phyloP scores from a whole-genome alignment of 2,329 filamentous ascomycete species.

The Xylariaceae sp. region DNA sequence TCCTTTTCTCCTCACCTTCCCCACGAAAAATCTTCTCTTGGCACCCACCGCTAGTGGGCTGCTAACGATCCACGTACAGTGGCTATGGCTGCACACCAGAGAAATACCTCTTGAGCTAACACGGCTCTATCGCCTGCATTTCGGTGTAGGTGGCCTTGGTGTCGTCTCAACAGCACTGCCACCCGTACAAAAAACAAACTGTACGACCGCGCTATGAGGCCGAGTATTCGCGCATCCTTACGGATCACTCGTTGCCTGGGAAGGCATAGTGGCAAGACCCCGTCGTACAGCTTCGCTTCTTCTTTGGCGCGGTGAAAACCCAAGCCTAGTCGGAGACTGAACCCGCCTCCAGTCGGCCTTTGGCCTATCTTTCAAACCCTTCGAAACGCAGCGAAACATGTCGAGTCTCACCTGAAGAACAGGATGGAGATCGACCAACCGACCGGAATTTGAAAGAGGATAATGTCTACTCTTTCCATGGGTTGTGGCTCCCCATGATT shows the following conservation, averaged over 20 bases:
- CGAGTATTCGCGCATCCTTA: not conserved
- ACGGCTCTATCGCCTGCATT: not conserved
- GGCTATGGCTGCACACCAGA: not conserved
- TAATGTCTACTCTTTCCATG: too few relatives aligned
- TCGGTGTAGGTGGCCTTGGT: not conserved
- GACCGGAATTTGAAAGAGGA: too few relatives aligned
- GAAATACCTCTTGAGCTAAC: not conserved
- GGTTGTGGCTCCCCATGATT: too few relatives aligned
- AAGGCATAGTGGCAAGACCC: not conserved
- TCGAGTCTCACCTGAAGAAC: not conserved
- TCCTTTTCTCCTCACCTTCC: not conserved
- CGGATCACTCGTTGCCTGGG: not conserved
- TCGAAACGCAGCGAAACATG: not conserved
- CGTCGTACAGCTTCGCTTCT: not conserved
- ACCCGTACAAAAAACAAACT: not conserved
- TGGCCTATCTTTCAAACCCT: not conserved
- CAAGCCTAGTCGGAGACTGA: not conserved
- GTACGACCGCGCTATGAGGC: not conserved
- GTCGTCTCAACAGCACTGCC: not conserved
- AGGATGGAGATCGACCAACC: not conserved
- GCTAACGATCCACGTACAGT: not conserved
- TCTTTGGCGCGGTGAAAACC: not conserved
- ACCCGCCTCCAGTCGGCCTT: not conserved
- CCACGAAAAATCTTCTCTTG: not conserved
- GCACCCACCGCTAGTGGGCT: not conserved